Evolutionary conservation across 2,329 filamentous ascomycete species (phyloP), one percentile per base, ranked within the genome.

Genomic region (Fusarium sp.): DNA sequence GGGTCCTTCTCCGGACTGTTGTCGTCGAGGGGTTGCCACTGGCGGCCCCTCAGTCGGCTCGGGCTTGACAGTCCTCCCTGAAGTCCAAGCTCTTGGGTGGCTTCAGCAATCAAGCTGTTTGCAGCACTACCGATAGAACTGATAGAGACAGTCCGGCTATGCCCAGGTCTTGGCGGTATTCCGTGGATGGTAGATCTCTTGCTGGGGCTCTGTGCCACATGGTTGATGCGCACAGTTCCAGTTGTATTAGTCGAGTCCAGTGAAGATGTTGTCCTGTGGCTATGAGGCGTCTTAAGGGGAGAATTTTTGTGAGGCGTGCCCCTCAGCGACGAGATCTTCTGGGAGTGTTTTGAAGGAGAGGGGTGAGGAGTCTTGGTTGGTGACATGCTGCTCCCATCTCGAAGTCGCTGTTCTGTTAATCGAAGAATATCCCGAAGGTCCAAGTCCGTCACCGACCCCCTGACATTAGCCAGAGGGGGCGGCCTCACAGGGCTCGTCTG

Each of bases 321-420:
- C 50, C 39, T 76, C n/a, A 70, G 41, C 2, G 76, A 67, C 9
- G 72, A 64, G 5, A 75, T 75, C 27, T 74, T 74, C 11, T 64
- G 66, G 18, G 72, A 73, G 10, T 64, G 70, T 59, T 71, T 75
- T 13, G 62, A 59, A 7, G 78, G 73, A 4, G 79, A 75, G 27
- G 39, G 56, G 27, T 68, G 64, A 7, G 81, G 74, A 34, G 78
- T 82, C 76, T 82, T 83, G 25, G 74, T 72, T 0, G 81, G 81
- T 2, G 82, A 82, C 18, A 66, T 70, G 23, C 77, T 80, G 11
- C 66, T 76, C 5, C 84, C 85, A 5, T 85, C 83, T 23, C 84
- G 82, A 16, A 90, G 82, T 11, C 88, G 82, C 80, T 86, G 82
- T 30, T 90, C 89, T 1, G 88, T 91, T 37, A 84, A 87, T 50